Conservation (phyloP, 305 asterid genomes). For the Stenogyne calaminthoides region DNA sequence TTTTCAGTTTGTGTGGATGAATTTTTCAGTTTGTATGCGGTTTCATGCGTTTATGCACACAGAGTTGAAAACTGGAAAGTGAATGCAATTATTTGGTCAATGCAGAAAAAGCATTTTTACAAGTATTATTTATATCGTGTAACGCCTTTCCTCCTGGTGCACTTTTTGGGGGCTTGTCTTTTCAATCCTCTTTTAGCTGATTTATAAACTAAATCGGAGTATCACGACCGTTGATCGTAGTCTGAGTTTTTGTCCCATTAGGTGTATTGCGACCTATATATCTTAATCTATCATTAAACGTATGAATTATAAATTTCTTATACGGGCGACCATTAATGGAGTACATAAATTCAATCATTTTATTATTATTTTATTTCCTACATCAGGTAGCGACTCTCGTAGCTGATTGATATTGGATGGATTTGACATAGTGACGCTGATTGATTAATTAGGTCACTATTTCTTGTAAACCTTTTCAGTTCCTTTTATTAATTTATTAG, state of each 20-base stretch:
- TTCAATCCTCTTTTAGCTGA: background rate
- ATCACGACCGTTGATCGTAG: background rate
- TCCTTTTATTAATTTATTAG: background rate
- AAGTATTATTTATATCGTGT: constrained; percentile 7
- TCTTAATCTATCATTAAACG: background rate
- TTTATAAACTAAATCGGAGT: background rate
- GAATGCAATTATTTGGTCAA: constrained; percentile 41
- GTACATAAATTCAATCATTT: background rate
- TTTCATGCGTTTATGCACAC: constrained; percentile 8
- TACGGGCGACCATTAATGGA: background rate
- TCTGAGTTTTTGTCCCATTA: background rate
- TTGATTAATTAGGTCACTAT: background rate
- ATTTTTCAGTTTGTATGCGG: too few relatives aligned
- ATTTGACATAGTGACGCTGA: background rate
- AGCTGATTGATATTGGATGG: too few relatives aligned
- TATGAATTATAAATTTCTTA: too few relatives aligned
- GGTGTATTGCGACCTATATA: background rate
- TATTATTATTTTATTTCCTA: too few relatives aligned
- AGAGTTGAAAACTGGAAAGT: background rate
- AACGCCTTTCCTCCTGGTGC: constrained; percentile 7
- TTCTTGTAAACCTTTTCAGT: background rate
- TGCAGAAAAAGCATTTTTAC: constrained; percentile 42
- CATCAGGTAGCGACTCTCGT: background rate
- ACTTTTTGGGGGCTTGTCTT: constrained; percentile 14
- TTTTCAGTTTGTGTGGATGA: background rate